Evolutionary conservation across 2,329 filamentous ascomycete genomes (phyloP).

Genomic region (Alternaria conjuncta): DNA sequence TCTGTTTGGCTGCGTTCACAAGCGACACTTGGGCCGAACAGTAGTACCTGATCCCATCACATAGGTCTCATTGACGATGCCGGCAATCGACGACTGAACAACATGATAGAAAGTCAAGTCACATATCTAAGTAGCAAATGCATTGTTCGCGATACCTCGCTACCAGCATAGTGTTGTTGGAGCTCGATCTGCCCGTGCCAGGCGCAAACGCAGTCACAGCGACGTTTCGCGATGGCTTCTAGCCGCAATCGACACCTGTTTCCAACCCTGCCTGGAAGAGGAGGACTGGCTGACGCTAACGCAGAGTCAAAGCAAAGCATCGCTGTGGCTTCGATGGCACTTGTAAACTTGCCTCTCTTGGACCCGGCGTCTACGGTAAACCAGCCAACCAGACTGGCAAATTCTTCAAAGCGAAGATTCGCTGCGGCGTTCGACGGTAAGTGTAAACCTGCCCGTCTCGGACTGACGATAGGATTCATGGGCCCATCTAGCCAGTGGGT

Average conservation of each 20-base stretch:
- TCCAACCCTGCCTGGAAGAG: not conserved
- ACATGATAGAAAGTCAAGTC: rapidly evolving
- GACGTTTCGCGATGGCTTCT: not conserved
- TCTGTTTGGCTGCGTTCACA: too few species aligned
- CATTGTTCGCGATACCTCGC: not conserved
- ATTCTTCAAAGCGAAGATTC: not conserved
- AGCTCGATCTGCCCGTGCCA: not conserved
- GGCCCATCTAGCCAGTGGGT: too few species aligned
- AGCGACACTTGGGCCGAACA: too few species aligned
- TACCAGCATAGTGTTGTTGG: not conserved
- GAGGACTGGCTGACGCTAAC: not conserved
- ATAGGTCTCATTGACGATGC: too few species aligned
- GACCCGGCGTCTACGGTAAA: rapidly evolving
- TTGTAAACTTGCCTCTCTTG: not conserved
- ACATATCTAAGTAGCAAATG: not conserved
- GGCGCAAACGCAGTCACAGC: not conserved
- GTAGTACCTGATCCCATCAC: too few species aligned
- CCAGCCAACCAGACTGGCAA: not conserved
- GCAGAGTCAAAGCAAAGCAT: not conserved
- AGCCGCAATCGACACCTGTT: not conserved
- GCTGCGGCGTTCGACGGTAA: not conserved
- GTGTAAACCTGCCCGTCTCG: not conserved
- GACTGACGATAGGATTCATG: too few species aligned
- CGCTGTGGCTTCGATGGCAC: not conserved
- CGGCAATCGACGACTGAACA: too few species aligned